Percentiles rank a stretch among this genome's conserved stretches.
These are phyloP conservation scores for Xylaria polymorpha DNA, from an alignment of 2,329 filamentous ascomycete genomes.

Conservation along the genomic window DNA sequence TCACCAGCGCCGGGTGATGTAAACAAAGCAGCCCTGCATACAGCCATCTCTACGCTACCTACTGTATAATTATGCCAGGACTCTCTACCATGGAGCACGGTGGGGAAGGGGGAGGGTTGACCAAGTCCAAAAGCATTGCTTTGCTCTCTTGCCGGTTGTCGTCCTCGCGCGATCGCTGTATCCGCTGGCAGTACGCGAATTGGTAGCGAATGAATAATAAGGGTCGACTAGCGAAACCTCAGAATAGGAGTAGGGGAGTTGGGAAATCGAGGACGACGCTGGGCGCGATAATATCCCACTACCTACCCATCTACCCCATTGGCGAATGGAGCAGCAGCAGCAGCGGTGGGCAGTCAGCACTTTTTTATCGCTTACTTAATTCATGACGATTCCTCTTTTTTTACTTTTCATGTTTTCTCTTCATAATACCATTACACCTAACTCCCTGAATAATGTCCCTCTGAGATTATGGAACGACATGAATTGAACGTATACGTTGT, in stretches of 20 bases:
- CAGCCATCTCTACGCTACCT: not conserved
- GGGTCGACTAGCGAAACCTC: constrained; percentile 1
- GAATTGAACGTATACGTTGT: constrained; percentile 10
- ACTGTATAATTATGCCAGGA: not conserved
- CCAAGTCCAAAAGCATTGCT: not conserved
- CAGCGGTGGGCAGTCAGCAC: not conserved
- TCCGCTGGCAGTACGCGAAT: constrained; percentile 6
- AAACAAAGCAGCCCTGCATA: not conserved
- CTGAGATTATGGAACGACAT: constrained; percentile 10
- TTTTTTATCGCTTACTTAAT: constrained; percentile 29
- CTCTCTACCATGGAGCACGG: not conserved
- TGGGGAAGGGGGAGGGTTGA: not conserved
- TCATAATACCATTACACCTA: constrained; percentile 11
- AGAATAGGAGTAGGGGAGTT: constrained; percentile 2
- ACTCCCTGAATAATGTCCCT: constrained; percentile 1
- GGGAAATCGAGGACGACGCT: constrained; percentile 22
- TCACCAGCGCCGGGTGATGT: not conserved
- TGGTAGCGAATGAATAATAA: constrained; percentile 14
- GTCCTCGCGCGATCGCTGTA: constrained; percentile 5
- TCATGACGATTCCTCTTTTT: constrained; percentile 22
- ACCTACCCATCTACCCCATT: constrained; percentile 4
- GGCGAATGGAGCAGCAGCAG: constrained; percentile 12
- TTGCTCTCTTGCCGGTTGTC: constrained; percentile 6
- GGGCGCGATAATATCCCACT: constrained; percentile 20
- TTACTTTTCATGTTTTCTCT: not conserved